Evolutionary conservation across 192 early-diverging fungal species (phyloP).

Genomic region (Coemansia sp.): DNA sequence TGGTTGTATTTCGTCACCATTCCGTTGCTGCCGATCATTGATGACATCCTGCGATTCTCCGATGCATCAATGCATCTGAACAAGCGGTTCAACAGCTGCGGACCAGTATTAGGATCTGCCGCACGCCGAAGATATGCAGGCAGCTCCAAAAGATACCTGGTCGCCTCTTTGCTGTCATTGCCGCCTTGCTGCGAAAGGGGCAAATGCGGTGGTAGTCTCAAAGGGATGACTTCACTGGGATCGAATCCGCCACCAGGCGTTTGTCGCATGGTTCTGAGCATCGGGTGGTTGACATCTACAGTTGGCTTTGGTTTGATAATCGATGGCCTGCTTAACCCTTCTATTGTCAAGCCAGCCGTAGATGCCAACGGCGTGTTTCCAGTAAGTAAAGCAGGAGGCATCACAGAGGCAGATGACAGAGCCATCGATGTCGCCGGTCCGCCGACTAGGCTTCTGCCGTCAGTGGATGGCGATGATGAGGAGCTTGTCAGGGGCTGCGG

Average conservation of each 20-base stretch:
- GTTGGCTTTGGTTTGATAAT: slow-evolving; percentile 5
- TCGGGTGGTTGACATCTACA: slow-evolving; percentile 34
- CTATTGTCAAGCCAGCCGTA: not conserved
- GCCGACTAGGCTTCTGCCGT: not conserved
- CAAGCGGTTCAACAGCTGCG: slow-evolving; percentile 28
- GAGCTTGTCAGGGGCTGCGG: not conserved
- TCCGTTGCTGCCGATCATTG: slow-evolving; percentile 61
- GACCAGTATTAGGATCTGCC: slow-evolving; percentile 29
- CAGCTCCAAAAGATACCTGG: slow-evolving; percentile 30
- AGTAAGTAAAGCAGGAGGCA: not conserved
- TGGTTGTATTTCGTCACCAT: slow-evolving; percentile 53
- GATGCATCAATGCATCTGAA: slow-evolving; percentile 62
- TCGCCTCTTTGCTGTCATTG: not conserved
- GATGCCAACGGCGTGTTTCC: not conserved
- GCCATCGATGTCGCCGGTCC: not conserved
- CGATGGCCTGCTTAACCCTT: not conserved
- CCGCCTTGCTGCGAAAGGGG: slow-evolving; percentile 1
- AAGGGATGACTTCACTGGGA: slow-evolving; percentile 23
- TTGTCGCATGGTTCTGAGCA: slow-evolving; percentile 51
- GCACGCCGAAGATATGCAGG: slow-evolving; percentile 33
- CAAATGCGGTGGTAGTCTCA: slow-evolving; percentile 41
- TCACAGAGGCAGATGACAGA: not conserved
- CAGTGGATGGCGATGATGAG: slow-evolving; percentile 9
- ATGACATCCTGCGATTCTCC: slow-evolving; percentile 69
- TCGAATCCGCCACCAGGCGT: slow-evolving; percentile 45